Evolutionary conservation across 2,329 filamentous ascomycete genomes (phyloP), one percentile per base, ranked within the genome.

Genomic region (Microsporum canis): DNA sequence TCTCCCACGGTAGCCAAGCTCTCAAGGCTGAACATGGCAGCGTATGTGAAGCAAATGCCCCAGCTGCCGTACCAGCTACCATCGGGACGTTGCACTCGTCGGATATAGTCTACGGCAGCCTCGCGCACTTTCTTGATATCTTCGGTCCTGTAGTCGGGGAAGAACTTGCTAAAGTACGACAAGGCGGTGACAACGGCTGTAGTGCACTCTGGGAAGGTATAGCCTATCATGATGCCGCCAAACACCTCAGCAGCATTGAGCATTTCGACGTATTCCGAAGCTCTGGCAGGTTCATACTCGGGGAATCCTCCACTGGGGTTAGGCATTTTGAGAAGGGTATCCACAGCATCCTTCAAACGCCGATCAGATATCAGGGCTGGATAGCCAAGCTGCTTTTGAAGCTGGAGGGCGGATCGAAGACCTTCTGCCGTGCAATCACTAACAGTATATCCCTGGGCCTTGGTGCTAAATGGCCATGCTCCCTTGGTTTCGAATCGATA

Each of bases 41-140:
- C 94, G 71, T 99, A 99, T 0, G 91, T 96, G 74, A 95, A 99
- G 77, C 94, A 99, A 68, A 99, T 95, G 59, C 89, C 94, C 94
- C 94, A 99, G 71, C 85, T 91, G 53, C 94, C 94, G 71, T 99
- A 97, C 94, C 94, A 99, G 63, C 87, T 88, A n/a, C 94, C 94
- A 67, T 97, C 90, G 0, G 80, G 73, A 1, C 83, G 79, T 74
- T 97, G 94, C 2, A 85, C 83, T 1, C 80, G 80, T 70, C 91
- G 88, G 74, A 99, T 95, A 78, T 91, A 97, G 57, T 80, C 77
- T 0, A 96, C 84, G 0, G 91, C 91, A 41, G 86, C 82, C 23
- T 78, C 77, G 66, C 94, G 87, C 68, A 94, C 90, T 0, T 71
- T 71, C 6, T 82, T 78, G 66, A 99, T 92, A 63, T 97, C 92